phyloP scores from a whole-genome alignment of 2,329 filamentous ascomycete species.

The Cordyceps farinosa region DNA sequence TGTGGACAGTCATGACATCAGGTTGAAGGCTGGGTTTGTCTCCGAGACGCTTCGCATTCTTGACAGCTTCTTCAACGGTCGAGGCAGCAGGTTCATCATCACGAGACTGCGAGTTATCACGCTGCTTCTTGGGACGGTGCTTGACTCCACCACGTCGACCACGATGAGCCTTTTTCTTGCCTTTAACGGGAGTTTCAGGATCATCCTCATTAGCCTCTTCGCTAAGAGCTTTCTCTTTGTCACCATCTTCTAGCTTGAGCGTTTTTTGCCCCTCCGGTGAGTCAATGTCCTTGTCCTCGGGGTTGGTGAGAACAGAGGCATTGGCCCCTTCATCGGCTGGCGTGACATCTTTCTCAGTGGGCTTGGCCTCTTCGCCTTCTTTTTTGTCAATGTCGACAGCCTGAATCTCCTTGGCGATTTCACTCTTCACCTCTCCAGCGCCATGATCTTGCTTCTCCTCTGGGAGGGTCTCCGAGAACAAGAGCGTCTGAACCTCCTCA shows the following conservation, averaged over 20 bases:
- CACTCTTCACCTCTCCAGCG: neutral
- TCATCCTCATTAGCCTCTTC: constrained; percentile 3
- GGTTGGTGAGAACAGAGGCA: neutral
- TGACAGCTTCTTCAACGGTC: constrained; percentile 60
- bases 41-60: constrained; percentile 56
- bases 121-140: constrained; percentile 57
- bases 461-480: constrained; percentile 11
- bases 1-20: constrained; percentile 55
- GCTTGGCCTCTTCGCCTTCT: neutral
- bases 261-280: neutral
- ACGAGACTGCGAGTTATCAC: constrained; percentile 49
- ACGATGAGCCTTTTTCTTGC: constrained; percentile 66
- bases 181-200: constrained; percentile 41
- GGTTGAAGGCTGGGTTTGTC: constrained; percentile 54
- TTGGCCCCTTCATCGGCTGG: neutral
- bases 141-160: constrained; percentile 70
- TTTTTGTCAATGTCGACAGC: neutral
- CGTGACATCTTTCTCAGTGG: neutral
- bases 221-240: constrained; percentile 14
- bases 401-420: neutral
- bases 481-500: constrained; percentile 5
- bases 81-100: constrained; percentile 43
- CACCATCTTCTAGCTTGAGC: neutral
- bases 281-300: neutral
- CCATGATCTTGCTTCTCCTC: neutral